Conservation (phyloP, 2,329 filamentous ascomycete species). For the Diaporthe vaccinii region DNA sequence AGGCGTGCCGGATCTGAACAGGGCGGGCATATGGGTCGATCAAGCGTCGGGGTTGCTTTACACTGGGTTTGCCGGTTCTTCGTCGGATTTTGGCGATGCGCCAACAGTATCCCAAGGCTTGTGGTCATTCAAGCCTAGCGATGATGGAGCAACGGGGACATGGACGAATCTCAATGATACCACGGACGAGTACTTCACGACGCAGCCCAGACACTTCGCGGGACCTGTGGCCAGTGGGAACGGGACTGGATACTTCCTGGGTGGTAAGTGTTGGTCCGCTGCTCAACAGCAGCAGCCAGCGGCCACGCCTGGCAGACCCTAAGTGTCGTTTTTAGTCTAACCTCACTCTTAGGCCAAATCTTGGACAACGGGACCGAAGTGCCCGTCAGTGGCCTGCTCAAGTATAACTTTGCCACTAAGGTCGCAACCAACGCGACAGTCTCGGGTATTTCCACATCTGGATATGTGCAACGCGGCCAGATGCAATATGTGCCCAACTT, state of each 20-base stretch:
- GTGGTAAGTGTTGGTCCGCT: slow-evolving; percentile 13
- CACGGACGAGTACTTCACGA: neutral
- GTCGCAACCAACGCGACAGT: slow-evolving; percentile 22
- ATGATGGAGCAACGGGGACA: slow-evolving; percentile 18
- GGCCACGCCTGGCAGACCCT: neutral
- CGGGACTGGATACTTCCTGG: slow-evolving; percentile 33
- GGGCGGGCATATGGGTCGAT: slow-evolving; percentile 28
- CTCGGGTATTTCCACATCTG: slow-evolving; percentile 14
- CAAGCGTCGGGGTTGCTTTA: slow-evolving; percentile 13
- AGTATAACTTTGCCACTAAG: slow-evolving; percentile 34
- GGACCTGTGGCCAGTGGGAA: slow-evolving; percentile 36
- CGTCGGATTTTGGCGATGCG: slow-evolving; percentile 11
- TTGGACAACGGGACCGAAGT: slow-evolving; percentile 11
- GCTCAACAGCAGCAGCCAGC: no score
- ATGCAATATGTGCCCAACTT: slow-evolving; percentile 37
- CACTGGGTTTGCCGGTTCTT: slow-evolving; percentile 31
- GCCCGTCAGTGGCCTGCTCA: slow-evolving; percentile 32
- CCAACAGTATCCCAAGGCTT: slow-evolving; percentile 20
- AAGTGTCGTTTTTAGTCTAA: neutral
- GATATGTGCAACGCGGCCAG: slow-evolving; percentile 8
- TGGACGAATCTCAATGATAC: slow-evolving; percentile 38
- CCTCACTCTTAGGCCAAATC: neutral
- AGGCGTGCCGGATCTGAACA: slow-evolving; percentile 21
- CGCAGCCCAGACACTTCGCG: neutral
- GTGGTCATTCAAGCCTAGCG: slow-evolving; percentile 35